Conservation (phyloP, 1,284 basidiomycete genomes). For the Xanthoconium separans region DNA sequence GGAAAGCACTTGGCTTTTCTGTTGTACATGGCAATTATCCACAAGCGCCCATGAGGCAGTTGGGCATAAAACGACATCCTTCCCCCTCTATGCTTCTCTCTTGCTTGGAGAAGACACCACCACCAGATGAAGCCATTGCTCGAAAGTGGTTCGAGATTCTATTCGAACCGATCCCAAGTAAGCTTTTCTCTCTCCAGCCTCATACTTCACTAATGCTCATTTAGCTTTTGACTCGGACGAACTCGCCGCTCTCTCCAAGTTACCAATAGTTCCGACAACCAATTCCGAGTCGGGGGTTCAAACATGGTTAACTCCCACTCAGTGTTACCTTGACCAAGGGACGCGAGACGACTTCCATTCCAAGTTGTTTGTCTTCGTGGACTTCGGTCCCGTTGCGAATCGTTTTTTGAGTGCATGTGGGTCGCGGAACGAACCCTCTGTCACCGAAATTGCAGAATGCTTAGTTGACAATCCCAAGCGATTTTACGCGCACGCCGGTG, state of each 20-base stretch:
- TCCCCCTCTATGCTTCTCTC: not conserved
- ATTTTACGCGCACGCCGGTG: not conserved
- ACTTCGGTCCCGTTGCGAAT: not conserved
- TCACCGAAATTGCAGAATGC: not conserved
- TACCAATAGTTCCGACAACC: not conserved
- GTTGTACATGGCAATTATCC: not conserved
- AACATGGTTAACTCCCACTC: not conserved
- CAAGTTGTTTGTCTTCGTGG: not conserved
- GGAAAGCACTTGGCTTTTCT: not conserved
- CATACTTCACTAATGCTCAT: not conserved
- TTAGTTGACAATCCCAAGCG: not conserved
- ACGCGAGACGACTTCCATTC: not conserved
- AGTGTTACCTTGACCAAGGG: not conserved
- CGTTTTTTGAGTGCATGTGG: not conserved
- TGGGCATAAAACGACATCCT: not conserved
- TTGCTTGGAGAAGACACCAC: not conserved
- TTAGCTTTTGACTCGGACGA: not conserved
- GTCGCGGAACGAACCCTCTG: not conserved
- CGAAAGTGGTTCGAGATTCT: not conserved
- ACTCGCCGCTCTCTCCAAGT: not conserved
- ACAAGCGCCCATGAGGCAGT: not conserved
- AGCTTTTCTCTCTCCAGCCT: not conserved
- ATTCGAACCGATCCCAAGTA: not conserved
- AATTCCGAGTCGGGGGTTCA: not conserved
- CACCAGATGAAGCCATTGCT: not conserved